phyloP scores from a whole-genome alignment of 148 eudicot species.

The Spergularia marina region DNA sequence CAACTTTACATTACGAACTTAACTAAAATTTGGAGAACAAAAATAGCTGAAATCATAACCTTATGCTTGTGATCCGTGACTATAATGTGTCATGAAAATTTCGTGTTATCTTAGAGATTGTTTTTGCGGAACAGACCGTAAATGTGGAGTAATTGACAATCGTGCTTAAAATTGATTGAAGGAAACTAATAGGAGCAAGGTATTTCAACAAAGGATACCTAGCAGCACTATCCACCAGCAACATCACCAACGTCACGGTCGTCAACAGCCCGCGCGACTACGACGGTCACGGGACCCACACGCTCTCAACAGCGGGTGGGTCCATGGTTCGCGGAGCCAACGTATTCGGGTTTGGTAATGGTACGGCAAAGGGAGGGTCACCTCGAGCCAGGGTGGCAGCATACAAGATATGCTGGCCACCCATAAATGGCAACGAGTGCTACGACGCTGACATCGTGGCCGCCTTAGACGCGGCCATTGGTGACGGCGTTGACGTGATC shows the following conservation, averaged over 20 bases:
- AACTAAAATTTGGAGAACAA: too few species aligned
- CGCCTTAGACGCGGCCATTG: slow-evolving; percentile 77
- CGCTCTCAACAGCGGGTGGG: slow-evolving; percentile 90
- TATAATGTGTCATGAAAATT: too few species aligned
- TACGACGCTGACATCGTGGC: slow-evolving; percentile 82
- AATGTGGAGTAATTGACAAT: too few species aligned
- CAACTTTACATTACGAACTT: too few species aligned
- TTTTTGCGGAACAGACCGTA: too few species aligned
- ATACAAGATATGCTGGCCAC: slow-evolving; percentile 85
- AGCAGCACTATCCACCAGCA: slow-evolving; percentile 40
- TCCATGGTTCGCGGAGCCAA: slow-evolving; percentile 54
- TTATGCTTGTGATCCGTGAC: too few species aligned
- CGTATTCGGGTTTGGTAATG: slow-evolving; percentile 71
- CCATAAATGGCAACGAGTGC: slow-evolving; percentile 63
- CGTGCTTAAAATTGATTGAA: slow-evolving; percentile 3
- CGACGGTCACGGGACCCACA: slow-evolving; percentile 89
- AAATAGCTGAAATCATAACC: too few species aligned
- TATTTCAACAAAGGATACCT: slow-evolving; percentile 79
- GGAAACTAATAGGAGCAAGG: slow-evolving; percentile 87
- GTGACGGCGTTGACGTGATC: slow-evolving; percentile 80
- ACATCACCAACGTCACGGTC: slow-evolving; percentile 43
- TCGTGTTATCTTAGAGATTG: too few species aligned
- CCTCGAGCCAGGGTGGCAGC: slow-evolving; percentile 84
- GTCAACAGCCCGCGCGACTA: slow-evolving; percentile 60
- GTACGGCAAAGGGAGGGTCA: slow-evolving; percentile 86